Evolutionary conservation across 2,329 filamentous ascomycete species (phyloP).

Genomic region (Colletotrichum sp.): DNA sequence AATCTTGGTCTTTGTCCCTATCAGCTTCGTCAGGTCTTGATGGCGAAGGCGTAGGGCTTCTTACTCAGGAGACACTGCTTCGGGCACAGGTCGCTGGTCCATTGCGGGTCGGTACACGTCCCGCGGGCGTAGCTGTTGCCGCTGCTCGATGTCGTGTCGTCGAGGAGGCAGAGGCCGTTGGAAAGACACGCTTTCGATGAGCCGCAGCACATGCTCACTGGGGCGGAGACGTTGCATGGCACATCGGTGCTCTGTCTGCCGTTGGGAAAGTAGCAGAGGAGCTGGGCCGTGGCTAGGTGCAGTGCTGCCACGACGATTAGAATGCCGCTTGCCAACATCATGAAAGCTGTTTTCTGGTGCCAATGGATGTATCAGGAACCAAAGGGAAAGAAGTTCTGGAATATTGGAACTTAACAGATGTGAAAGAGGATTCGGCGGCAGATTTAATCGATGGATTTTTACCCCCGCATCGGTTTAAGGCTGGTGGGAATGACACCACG

Average conservation of each 20-base stretch:
- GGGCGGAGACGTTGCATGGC: neutral
- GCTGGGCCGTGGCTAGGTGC: neutral
- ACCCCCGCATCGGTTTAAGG: neutral
- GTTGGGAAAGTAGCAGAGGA: neutral
- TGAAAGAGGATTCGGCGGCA: neutral
- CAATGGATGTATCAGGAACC: neutral
- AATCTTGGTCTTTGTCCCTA: neutral
- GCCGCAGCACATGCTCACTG: neutral
- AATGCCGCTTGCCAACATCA: neutral
- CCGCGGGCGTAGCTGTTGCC: neutral
- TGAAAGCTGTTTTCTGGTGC: neutral
- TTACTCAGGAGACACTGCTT: neutral
- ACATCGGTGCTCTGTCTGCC: neutral
- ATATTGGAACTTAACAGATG: neutral
- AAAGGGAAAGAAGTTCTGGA: neutral
- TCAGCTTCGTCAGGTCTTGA: neutral
- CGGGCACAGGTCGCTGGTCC: neutral
- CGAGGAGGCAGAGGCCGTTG: neutral
- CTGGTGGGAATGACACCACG: neutral
- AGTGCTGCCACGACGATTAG: neutral
- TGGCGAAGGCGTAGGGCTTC: neutral
- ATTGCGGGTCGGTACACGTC: neutral
- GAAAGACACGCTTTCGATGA: neutral
- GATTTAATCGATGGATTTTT: neutral
- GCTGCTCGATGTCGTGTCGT: neutral